Conservation (phyloP, 2,329 filamentous ascomycete species). For the Paecilomyces dactylethromorphus region DNA sequence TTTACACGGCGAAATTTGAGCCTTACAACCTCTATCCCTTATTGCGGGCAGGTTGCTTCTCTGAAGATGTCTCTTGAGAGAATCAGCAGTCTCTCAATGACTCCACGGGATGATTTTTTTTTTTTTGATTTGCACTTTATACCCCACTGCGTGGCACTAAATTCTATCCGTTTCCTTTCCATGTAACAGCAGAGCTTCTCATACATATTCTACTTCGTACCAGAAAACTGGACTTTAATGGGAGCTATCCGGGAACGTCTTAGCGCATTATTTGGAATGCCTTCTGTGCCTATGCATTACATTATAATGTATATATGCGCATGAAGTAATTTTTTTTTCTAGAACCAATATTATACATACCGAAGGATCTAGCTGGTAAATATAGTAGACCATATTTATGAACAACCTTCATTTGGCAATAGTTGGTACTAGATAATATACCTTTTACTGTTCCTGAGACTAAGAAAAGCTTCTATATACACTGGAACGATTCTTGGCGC, state of each 20-base stretch:
- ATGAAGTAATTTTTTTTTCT: constrained; percentile 6
- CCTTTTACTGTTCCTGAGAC: too few species aligned
- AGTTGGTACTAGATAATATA: too few species aligned
- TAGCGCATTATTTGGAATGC: background rate
- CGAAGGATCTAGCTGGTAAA: background rate
- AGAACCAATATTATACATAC: constrained; percentile 5
- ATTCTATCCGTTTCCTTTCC: constrained; percentile 1
- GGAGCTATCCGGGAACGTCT: background rate
- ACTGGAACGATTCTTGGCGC: too few species aligned
- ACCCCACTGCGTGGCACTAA: constrained; percentile 8
- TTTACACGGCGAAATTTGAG: background rate
- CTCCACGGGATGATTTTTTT: background rate
- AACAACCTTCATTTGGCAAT: too few species aligned
- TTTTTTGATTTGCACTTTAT: constrained; percentile 3
- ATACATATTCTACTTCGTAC: background rate
- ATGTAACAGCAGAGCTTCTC: background rate
- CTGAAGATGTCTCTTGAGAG: background rate
- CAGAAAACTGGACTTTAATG: background rate
- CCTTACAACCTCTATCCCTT: background rate
- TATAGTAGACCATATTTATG: too few species aligned
- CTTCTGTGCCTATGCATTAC: background rate
- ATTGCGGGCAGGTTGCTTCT: background rate
- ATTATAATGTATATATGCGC: background rate
- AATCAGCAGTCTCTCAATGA: background rate
- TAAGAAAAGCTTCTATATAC: too few species aligned